Evolutionary conservation across 2,329 filamentous ascomycete genomes (phyloP), one percentile per base, ranked within the genome.

Genomic region (Phaeosphaeriaceae sp.): DNA sequence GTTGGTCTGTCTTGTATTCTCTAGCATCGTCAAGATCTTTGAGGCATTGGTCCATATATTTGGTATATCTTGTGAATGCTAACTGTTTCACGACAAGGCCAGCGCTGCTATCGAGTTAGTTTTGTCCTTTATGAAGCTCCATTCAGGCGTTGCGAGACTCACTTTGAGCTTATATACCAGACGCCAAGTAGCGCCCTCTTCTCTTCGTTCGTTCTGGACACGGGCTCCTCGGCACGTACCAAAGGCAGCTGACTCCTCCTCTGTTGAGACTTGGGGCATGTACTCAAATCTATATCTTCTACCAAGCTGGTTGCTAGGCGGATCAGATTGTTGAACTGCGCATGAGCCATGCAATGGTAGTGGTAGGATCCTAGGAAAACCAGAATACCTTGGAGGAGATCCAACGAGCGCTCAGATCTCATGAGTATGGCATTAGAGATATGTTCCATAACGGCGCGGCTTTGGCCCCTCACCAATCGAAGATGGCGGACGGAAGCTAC

Each of bases 321-420:
- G 33, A 35, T 35, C 33, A 35, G 17, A 16, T 35, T 35, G n/a
- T 35, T 35, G 33, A 35, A 16, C 8, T 35, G 33, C 33, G 33
- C 33, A 35, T 35, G 33, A 8, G 33, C 33, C 33, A 35, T 35
- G 33, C 33, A 35, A 16, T 35, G 33, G n/a, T 35, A 15, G 33
- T 35, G 33, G 33, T 35, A 35, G 33, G 17, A 35, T 35, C 33
- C 33, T 15, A 35, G 33, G 33, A 35, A 35, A 35, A 35, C 33
- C 33, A 35, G 33, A 15, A 35, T 35, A 3, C 33, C 33, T 35
- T 35, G 33, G 33, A 35, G 33, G 17, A 35, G 33, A 16, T 35
- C 33, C 33, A 35, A 15, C n/a, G 33, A 35, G 33, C 33, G 33
- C 33, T 35, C 33, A 35, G 33, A 35, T 35, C 33, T 35, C 33